Evolutionary conservation across 169 alveolate species (phyloP).

Genomic region (Plasmodium sp.): DNA sequence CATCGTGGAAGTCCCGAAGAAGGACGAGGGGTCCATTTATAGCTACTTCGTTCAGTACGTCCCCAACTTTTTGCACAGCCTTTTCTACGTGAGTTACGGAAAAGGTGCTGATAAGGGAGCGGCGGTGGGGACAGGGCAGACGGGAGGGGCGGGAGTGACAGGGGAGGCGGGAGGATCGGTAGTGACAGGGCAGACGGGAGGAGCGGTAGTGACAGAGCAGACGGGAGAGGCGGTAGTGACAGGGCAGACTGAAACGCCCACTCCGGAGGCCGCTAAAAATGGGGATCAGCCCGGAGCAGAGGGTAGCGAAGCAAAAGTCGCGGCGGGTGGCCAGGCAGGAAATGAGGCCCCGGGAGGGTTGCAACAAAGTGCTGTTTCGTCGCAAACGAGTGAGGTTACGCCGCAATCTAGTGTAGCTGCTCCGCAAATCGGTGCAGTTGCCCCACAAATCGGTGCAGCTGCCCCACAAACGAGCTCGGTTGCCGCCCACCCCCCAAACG

Average conservation of each 20-base stretch:
- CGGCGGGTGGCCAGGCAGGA: neutral
- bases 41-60: neutral
- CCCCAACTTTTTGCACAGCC: neutral
- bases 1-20: slow-evolving; percentile 16
- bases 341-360: neutral
- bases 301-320: no score
- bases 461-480: neutral
- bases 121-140: no score
- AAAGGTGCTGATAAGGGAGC: neutral
- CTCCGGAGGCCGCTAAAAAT: neutral
- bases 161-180: neutral
- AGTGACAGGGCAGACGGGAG: neutral
- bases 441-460: neutral
- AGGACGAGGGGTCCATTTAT: neutral
- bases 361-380: no score
- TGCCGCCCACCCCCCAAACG: neutral
- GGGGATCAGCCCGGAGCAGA: neutral
- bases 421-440: neutral
- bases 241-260: neutral
- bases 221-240: neutral
- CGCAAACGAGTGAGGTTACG: no score
- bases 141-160: neutral
- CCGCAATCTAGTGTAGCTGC: no score
- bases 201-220: no score
- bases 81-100: neutral